A percentile compares a stretch with the other conserved stretches of the same genome.
phyloP scores from a whole-genome alignment of 1,284 basidiomycete species.

The Apiotrichum akiyoshidainum region DNA sequence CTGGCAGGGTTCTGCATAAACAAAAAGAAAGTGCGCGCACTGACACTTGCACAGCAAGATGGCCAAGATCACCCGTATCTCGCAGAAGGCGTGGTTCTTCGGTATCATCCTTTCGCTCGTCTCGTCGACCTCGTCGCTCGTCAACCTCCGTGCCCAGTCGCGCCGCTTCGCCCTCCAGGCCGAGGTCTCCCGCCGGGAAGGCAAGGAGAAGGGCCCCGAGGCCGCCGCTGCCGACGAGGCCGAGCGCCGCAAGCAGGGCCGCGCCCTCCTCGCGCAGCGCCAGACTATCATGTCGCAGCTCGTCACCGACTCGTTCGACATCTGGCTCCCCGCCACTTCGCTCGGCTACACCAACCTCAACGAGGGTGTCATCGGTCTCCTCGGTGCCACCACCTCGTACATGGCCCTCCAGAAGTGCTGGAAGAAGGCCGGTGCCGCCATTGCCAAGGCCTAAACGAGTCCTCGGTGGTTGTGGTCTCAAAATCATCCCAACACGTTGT shows the following conservation, averaged over 20 bases:
- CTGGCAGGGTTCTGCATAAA: not conserved
- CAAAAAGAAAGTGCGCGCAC: not conserved
- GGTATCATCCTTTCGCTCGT: constrained; percentile 77
- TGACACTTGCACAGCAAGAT: constrained; percentile 38
- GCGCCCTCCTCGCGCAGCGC: constrained; percentile 47
- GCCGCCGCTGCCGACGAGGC: constrained; percentile 32
- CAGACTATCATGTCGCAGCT: constrained; percentile 47
- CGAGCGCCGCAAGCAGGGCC: constrained; percentile 44
- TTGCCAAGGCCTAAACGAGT: constrained; percentile 4
- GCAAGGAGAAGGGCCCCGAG: constrained; percentile 31
- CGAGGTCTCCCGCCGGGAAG: constrained; percentile 33
- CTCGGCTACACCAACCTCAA: constrained; percentile 75
- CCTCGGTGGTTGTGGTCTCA: too few relatives aligned
- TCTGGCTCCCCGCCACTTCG: constrained; percentile 84
- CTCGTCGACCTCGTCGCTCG: constrained; percentile 53
- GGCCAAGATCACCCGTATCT: constrained; percentile 64
- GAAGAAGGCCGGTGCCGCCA: constrained; percentile 40
- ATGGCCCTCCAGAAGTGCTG: constrained; percentile 53
- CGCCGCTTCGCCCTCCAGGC: constrained; percentile 41
- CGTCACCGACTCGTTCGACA: constrained; percentile 47
- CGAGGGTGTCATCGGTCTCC: constrained; percentile 78
- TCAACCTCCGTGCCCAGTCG: constrained; percentile 48
- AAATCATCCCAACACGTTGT: too few relatives aligned
- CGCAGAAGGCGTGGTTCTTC: constrained; percentile 82
- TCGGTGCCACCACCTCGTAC: constrained; percentile 56